These are phyloP conservation scores for Tephrocybe rancida DNA, from an alignment of 768 basidiomycete species.

Conservation along the genomic window DNA sequence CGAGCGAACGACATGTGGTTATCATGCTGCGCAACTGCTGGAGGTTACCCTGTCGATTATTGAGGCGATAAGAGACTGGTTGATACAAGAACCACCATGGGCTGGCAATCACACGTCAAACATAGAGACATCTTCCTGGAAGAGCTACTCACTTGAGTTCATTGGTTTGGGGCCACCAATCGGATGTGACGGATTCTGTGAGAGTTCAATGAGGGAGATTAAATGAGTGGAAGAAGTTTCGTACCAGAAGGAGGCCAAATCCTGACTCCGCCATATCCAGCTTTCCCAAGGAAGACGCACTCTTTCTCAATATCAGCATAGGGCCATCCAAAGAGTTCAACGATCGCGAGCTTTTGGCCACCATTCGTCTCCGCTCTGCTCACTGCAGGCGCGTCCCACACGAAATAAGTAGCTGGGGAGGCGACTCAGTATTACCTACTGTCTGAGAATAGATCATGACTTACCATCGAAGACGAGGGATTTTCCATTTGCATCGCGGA, in stretches of 20 bases:
- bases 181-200: slow-evolving; percentile 6
- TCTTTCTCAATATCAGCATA: slow-evolving; percentile 9
- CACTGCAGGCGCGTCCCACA: slow-evolving; percentile 4
- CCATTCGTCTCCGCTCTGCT: slow-evolving; percentile 5
- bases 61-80: slow-evolving; percentile 5
- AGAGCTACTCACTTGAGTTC: slow-evolving; percentile 4
- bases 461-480: slow-evolving; percentile 3
- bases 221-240: background rate
- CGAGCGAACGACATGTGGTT: slow-evolving; percentile 3
- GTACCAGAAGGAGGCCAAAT: slow-evolving; percentile 7
- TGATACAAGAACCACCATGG: slow-evolving; percentile 8
- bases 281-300: slow-evolving; percentile 4
- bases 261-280: slow-evolving; percentile 7
- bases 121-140: background rate
- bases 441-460: background rate
- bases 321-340: slow-evolving; percentile 8
- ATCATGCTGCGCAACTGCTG: slow-evolving; percentile 7
- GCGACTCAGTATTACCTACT: background rate
- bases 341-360: slow-evolving; percentile 7
- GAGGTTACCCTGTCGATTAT: slow-evolving; percentile 1
- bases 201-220: background rate
- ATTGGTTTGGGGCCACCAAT: slow-evolving; percentile 10
- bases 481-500: slow-evolving; percentile 5
- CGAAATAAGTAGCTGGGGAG: slow-evolving; percentile 1
- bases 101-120: background rate